These are phyloP conservation scores for Verticillium albo-atrum DNA, from an alignment of 2,329 filamentous ascomycete species.

Conservation along the genomic window DNA sequence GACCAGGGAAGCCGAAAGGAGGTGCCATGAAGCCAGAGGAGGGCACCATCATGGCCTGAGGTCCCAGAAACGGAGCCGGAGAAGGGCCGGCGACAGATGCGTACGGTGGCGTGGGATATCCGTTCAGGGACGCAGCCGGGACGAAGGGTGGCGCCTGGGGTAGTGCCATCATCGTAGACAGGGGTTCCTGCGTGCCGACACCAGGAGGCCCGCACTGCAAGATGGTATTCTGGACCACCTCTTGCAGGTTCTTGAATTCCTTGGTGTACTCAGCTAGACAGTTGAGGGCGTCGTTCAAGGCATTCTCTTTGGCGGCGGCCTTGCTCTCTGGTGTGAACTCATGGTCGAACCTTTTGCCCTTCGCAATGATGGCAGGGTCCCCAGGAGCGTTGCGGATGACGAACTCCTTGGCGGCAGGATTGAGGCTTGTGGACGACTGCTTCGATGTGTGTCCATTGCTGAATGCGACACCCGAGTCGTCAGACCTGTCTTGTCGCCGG, in stretches of 20 bases:
- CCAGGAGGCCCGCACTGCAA: slow-evolving; percentile 2
- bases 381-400: background rate
- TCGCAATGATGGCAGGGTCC: background rate
- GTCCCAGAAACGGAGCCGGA: background rate
- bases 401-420: background rate
- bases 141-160: background rate
- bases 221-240: slow-evolving; percentile 6
- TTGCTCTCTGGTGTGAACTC: background rate
- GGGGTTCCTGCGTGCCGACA: background rate
- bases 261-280: background rate
- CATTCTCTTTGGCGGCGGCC: background rate
- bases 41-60: background rate
- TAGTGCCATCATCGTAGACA: background rate
- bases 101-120: background rate
- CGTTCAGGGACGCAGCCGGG: background rate
- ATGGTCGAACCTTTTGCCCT: background rate
- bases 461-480: background rate
- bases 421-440: background rate
- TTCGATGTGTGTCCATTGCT: too few species aligned
- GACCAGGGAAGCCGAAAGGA: background rate
- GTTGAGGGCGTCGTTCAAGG: background rate
- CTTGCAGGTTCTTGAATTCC: background rate
- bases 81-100: background rate
- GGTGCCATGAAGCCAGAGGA: background rate
- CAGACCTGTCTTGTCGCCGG: background rate